Percentiles rank a stretch among this genome's conserved stretches.
Evolutionary conservation across 2,329 filamentous ascomycete species (phyloP).

Genomic region (Coniochaeta prunicola): DNA sequence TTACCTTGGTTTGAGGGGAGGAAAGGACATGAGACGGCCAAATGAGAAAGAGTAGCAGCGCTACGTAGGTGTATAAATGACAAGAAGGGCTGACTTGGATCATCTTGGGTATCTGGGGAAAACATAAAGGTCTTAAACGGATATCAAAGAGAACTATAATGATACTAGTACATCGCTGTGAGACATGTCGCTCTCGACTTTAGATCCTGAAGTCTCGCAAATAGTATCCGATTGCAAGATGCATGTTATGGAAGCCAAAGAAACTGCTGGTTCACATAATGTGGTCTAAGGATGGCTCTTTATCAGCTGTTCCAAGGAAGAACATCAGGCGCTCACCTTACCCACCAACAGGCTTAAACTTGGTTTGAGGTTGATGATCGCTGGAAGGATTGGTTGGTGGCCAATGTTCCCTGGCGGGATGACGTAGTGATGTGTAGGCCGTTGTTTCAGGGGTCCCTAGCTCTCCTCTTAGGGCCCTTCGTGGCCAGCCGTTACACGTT

Average conservation of each 20-base stretch:
- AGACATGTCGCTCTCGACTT: too few relatives aligned
- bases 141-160: too few relatives aligned
- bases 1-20: background rate
- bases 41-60: background rate
- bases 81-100: too few relatives aligned
- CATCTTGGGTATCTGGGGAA: background rate
- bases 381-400: background rate
- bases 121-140: slow-evolving; percentile 1
- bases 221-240: background rate
- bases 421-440: background rate
- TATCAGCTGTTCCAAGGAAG: background rate
- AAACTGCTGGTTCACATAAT: background rate
- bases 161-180: too few relatives aligned
- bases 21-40: background rate
- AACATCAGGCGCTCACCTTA: background rate
- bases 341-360: background rate
- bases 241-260: background rate
- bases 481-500: background rate
- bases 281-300: background rate
- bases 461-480: background rate
- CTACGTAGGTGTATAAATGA: background rate
- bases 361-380: background rate
- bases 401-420: background rate
- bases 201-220: too few relatives aligned
- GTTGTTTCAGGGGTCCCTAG: background rate